phyloP scores from a whole-genome alignment of 2,329 filamentous ascomycete species.

The Allantophomopsis cytisporea region DNA sequence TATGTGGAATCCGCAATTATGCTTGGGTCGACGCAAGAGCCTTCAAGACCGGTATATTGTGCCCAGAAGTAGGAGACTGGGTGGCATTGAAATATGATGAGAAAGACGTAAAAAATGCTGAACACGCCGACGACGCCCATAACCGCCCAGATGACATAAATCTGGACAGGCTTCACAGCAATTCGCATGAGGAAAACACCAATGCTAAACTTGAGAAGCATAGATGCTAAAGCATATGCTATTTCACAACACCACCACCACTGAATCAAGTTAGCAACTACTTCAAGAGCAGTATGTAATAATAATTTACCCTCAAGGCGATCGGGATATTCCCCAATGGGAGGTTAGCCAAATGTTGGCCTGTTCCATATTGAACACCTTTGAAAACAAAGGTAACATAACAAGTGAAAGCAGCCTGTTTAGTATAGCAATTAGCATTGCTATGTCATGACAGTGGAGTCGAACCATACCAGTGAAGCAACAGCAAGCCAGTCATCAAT shows the following conservation, averaged over 20 bases:
- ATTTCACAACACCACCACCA: slow-evolving; percentile 24
- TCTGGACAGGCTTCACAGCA: slow-evolving; percentile 16
- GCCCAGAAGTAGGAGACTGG: slow-evolving; percentile 25
- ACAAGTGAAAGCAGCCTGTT: slow-evolving; percentile 4
- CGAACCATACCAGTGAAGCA: slow-evolving; percentile 8
- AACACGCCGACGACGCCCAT: slow-evolving; percentile 19
- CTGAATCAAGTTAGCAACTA: slow-evolving; percentile 1
- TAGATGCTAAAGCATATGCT: slow-evolving; percentile 23
- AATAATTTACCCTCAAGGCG: slow-evolving; percentile 13
- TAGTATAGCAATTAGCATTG: too few species aligned
- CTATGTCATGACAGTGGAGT: too few species aligned
- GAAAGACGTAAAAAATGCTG: slow-evolving; percentile 21
- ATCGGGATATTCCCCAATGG: slow-evolving; percentile 9
- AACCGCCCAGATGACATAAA: slow-evolving; percentile 19
- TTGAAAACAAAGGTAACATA: slow-evolving; percentile 11
- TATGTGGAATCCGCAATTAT: slow-evolving; percentile 21
- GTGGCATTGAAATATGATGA: slow-evolving; percentile 23
- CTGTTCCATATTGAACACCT: slow-evolving; percentile 14
- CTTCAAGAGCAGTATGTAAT: not conserved
- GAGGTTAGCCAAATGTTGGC: slow-evolving; percentile 11
- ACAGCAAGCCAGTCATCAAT: slow-evolving; percentile 13
- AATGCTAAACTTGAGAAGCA: slow-evolving; percentile 24
- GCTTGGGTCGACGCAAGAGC: slow-evolving; percentile 18
- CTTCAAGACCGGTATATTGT: slow-evolving; percentile 17
- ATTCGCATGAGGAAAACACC: slow-evolving; percentile 25